Evolutionary conservation across 148 eudicot species (phyloP).

Genomic region (Tetragonia tetragonoides): DNA sequence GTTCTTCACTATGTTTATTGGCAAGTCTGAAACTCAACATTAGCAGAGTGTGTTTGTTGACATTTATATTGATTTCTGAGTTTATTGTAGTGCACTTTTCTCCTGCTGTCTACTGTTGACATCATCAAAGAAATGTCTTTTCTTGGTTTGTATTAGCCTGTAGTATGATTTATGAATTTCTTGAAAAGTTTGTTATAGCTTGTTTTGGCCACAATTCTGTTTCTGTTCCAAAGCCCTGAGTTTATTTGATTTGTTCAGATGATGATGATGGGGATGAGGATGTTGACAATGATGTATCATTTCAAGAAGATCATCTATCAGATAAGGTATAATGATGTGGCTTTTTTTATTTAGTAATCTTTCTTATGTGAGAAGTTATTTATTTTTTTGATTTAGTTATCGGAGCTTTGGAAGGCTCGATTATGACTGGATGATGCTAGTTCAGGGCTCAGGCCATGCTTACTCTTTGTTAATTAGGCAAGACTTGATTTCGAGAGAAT

Average conservation of each 20-base stretch:
- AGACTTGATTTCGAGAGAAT: background rate
- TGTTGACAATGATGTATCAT: slow-evolving; percentile 28
- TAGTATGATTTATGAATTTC: background rate
- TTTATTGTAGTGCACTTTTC: background rate
- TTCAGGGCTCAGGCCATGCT: background rate
- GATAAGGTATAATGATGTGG: slow-evolving; percentile 38
- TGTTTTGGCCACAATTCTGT: background rate
- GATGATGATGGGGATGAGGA: slow-evolving; percentile 41
- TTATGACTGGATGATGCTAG: background rate
- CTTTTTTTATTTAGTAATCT: background rate
- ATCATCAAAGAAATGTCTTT: background rate
- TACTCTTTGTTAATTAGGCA: background rate
- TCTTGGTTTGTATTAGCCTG: background rate
- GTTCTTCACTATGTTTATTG: background rate
- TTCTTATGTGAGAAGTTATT: background rate
- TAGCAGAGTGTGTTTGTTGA: background rate
- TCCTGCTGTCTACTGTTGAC: background rate
- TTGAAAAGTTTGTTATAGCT: background rate
- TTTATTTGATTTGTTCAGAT: slow-evolving; percentile 26
- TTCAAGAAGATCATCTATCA: slow-evolving; percentile 24
- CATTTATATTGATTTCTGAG: background rate
- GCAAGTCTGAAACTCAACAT: background rate
- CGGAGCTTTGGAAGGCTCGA: background rate
- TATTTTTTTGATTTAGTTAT: slow-evolving; percentile 5
- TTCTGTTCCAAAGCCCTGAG: background rate